Evolutionary conservation across 2,329 filamentous ascomycete genomes (phyloP), one percentile per base, ranked within the genome.

Genomic region (Daldinia sp.): DNA sequence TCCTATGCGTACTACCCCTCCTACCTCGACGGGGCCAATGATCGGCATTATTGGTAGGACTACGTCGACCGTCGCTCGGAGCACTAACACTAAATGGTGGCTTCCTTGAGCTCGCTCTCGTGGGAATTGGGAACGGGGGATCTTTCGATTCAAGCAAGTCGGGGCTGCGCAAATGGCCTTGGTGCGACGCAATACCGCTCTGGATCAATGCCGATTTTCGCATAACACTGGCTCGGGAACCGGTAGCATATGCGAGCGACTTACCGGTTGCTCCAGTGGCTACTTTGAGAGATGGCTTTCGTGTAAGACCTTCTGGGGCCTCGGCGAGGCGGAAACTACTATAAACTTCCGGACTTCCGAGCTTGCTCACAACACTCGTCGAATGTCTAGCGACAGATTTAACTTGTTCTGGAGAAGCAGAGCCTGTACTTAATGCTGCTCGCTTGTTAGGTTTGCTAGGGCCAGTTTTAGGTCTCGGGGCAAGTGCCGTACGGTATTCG

Each of bases 101-200:
- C 71, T 90, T 89, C 62, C 93, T 87, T 4, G 94, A 99, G 77
- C 94, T 98, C 27, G 92, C 91, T 58, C 95, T 85, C 2, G 89
- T 90, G 0, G 95, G 95, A 5, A 99, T 96, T 0, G 95, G 94
- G 80, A 96, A 97, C 0, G 95, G 95, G 25, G 95, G 94, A 53
- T 87, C 82, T 27, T 76, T 79, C 56, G 80, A 63, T 63, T 87
- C 92, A 50, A 81, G 83, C 54, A 87, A 77, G 74, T 84, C 92
- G 48, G 90, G 88, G 72, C 87, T 93, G 63, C 86, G 80, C 8
- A 89, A 82, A 32, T 87, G 85, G 47, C 82, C 80, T 61, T 84
- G 83, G 68, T 94, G 91, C 9, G 87, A 88, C 23, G 85, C 86
- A 53, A 92, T 89, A 15, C 92, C 90, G 72, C 84, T 94, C 65